These are phyloP conservation scores for Erythrophleum fordii DNA, from an alignment of 306 rosid species.

Conservation along the genomic window DNA sequence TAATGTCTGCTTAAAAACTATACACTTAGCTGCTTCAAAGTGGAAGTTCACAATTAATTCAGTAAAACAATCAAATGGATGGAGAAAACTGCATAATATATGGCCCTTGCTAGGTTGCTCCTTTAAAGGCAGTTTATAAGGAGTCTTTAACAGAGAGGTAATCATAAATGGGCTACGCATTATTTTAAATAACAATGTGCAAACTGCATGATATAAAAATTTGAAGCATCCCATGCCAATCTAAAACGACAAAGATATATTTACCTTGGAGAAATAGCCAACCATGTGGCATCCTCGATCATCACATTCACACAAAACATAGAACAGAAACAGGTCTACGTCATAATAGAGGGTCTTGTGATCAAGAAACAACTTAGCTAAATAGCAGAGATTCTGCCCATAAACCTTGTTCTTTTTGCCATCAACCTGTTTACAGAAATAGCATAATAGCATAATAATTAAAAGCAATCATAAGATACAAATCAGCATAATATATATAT, in stretches of 20 bases:
- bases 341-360: conserved; percentile 99
- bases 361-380: conserved; percentile 97
- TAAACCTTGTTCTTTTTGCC: conserved; percentile 99
- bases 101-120: background rate
- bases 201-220: background rate
- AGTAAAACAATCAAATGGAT: background rate
- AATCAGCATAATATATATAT: background rate
- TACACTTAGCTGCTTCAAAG: background rate
- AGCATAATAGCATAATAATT: background rate
- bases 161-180: background rate
- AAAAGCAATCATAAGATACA: background rate
- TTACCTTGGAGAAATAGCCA: conserved; percentile 98
- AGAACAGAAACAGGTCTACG: conserved; percentile 95
- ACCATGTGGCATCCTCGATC: conserved; percentile 99
- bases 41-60: background rate
- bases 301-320: conserved; percentile 94
- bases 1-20: background rate
- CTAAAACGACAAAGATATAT: background rate
- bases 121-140: background rate
- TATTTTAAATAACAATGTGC: background rate
- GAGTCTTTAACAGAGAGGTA: background rate
- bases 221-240: conserved; percentile 5
- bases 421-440: conserved; percentile 78
- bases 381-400: conserved; percentile 98
- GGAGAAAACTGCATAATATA: background rate